Base-by-base conservation (phyloP, 768 basidiomycete genomes). In the Aureoboletus auriporus region DNA sequence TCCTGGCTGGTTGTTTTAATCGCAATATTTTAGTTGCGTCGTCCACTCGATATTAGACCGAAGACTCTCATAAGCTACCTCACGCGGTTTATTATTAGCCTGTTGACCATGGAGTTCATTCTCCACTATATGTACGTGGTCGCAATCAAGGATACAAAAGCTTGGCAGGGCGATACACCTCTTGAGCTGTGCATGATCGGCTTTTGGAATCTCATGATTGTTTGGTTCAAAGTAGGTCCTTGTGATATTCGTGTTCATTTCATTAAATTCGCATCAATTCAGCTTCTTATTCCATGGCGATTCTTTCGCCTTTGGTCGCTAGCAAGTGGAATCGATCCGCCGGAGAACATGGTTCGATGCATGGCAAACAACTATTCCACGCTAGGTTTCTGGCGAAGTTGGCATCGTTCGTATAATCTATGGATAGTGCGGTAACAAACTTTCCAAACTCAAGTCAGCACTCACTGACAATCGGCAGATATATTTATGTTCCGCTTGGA, bases 311-410 rank as follows among this genome's bases (percentile, higher is more conserved):
- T 96, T 16, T 97, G 94, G 93, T 86, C 94, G 3, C 71, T 98
- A 17, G 65, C 80, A 6, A 90, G 93, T 58, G 90, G 89, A 0
- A 78, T 97, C 30, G 91, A 96, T 58, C 88, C 93, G 0, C 96
- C 95, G 0, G 96, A 99, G 67, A 99, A 99, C 67, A 96, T 97
- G 96, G 78, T 99, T 11, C 80, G 96, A n/a, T 98, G 96, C 61
- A 87, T 97, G 84, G 89, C 83, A 17, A 99, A 98, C 66, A 98
- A 97, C 65, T 97, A 97, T 63, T 96, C 94, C 1, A 79, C 84
- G 0, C 65, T 85, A 9, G 93, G 93, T 0, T 98, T 99, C 68
- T 98, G 96, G 96, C 70, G 93, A 53, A 86, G 85, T 54, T 98
- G 95, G 96, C 95, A 98, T 64, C 75, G 96, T 8, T 91, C 88